Evolutionary conservation across 768 basidiomycete species (phyloP).

Genomic region (Suillus cothurnatus): DNA sequence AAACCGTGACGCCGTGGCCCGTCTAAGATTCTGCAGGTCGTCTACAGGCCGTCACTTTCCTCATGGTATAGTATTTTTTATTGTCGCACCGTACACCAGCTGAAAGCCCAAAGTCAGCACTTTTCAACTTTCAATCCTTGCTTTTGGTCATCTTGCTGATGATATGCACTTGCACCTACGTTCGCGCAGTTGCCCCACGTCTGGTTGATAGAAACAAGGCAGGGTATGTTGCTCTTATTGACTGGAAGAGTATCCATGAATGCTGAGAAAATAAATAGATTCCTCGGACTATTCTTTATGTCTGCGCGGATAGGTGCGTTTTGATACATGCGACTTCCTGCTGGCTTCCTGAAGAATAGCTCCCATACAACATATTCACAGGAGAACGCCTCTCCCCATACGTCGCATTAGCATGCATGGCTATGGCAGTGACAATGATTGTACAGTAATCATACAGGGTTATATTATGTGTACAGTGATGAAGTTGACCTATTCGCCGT

Average conservation of each 20-base stretch:
- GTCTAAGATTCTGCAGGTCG: too few relatives aligned
- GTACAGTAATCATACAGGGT: constrained; percentile 34
- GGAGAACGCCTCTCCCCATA: constrained; percentile 97
- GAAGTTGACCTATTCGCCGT: constrained; percentile 69
- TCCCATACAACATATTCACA: constrained; percentile 31
- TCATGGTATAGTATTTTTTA: neutral
- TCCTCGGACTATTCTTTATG: constrained; percentile 93
- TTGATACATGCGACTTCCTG: neutral
- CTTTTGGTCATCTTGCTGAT: constrained; percentile 90
- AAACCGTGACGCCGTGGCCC: neutral
- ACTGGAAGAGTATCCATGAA: neutral
- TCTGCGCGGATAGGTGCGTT: constrained; percentile 88
- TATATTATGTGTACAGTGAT: constrained; percentile 32
- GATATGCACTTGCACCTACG: constrained; percentile 97
- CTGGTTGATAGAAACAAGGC: constrained; percentile 92
- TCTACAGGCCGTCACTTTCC: neutral
- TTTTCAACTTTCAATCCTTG: constrained; percentile 98
- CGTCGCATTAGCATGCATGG: constrained; percentile 88
- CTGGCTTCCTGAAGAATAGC: constrained; percentile 1
- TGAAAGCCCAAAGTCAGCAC: constrained; percentile 64
- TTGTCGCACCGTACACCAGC: neutral
- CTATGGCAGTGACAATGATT: constrained; percentile 84
- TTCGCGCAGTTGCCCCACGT: constrained; percentile 86
- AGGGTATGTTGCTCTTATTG: constrained; percentile 57
- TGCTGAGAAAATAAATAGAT: constrained; percentile 47